These are phyloP conservation scores for Phalaenopsis aphrodite DNA, from an alignment of 106 monocot genomes.

Conservation along the genomic window DNA sequence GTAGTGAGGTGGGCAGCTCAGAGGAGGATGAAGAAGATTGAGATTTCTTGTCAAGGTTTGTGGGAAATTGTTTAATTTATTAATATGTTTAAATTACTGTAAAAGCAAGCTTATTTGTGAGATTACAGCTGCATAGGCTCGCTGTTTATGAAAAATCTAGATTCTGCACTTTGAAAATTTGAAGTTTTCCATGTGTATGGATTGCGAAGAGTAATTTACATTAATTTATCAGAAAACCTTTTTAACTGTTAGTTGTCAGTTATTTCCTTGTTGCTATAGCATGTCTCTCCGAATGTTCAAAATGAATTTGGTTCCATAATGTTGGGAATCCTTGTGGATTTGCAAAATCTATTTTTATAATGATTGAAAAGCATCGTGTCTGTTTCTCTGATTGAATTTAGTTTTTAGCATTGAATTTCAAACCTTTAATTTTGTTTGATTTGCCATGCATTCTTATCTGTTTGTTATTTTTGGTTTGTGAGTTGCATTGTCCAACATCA, in stretches of 20 bases:
- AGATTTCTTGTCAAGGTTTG: constrained; percentile 11
- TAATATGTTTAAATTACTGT: not conserved
- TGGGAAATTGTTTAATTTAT: not conserved
- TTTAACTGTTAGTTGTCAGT: not conserved
- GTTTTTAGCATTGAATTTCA: not conserved
- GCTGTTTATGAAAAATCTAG: not conserved
- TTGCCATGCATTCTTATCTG: not conserved
- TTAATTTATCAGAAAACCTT: not conserved
- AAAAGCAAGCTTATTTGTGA: not conserved
- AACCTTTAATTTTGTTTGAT: not conserved
- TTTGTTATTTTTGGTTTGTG: not conserved
- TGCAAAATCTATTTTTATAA: not conserved
- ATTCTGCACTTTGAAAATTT: not conserved
- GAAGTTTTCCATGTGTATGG: not conserved
- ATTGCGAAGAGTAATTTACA: not conserved
- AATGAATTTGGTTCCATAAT: not conserved
- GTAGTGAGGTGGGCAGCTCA: constrained; percentile 88
- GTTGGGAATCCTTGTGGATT: not conserved
- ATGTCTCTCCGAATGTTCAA: not conserved
- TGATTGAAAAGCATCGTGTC: not conserved
- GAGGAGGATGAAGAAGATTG: constrained; percentile 97
- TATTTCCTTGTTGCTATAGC: not conserved
- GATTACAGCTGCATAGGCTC: not conserved
- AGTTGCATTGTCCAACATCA: not conserved
- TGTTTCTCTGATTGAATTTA: not conserved